Base-by-base conservation (phyloP, 345 rosid genomes). In the Excoecaria cochinchinensis region DNA sequence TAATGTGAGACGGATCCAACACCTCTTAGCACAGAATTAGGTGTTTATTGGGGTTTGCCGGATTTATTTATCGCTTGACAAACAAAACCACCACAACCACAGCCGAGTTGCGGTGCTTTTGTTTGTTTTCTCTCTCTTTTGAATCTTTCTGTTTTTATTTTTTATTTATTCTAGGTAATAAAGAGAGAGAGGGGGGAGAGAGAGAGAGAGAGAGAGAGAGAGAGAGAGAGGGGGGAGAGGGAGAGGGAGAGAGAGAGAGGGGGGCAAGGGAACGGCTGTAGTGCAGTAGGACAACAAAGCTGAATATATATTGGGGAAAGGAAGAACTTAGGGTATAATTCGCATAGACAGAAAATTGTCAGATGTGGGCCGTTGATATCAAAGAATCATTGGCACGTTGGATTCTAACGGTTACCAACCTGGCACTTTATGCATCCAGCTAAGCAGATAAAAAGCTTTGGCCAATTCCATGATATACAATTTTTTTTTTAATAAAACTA, bases 351-450 rank as follows among this genome's bases (percentile, higher is more conserved):
- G 16, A 19, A 4, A 1, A 31, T 17, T 22, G 69, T 39, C 15
- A 52, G 65, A 81, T 78, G 69, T 64, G 63, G 75, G 24, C 89
- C 88, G 88, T 84, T 79, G 75, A 71, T 36, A 1, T 71, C 17
- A 25, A 40, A 17, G 80, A 63, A 75, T 72, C 62, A 55, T 62
- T 11, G 16, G 52, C 75, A 62, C 78, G 77, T 80, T 85, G 82
- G 85, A 82, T 74, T 74, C 74, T 22, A 65, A 53, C 47, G 31
- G 67, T 52, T 73, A 78, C 85, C 84, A 83, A 75, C 25, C 85
- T 84, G 87, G 81, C 85, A 71, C 50, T 44, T 77, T 64, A 9
- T 4, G 3, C 0, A 38, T 48, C 78, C 87, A 77, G 79, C 76
- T 74, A 1, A 15, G 42, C 69, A 5, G 14, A n/a, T 36, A 21